Evolutionary conservation across 1,284 basidiomycete genomes (phyloP).

Genomic region (Exobasidium rhododendri): DNA sequence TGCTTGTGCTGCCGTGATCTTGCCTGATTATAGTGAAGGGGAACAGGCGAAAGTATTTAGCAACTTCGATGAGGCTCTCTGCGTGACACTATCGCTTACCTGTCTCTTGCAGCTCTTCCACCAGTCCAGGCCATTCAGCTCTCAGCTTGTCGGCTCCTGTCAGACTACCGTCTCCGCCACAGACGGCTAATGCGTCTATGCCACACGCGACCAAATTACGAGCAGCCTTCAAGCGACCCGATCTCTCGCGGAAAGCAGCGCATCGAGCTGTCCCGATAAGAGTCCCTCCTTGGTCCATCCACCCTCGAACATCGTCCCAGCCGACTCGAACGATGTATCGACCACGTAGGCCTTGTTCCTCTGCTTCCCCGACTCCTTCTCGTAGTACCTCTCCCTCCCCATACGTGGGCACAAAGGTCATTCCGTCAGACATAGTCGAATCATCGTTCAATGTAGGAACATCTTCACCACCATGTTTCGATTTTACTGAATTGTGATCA

Average conservation of each 20-base stretch:
- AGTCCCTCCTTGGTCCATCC: constrained; percentile 85
- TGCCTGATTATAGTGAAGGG: constrained; percentile 57
- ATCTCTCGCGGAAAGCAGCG: constrained; percentile 75
- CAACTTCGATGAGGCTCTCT: background rate
- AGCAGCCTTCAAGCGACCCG: constrained; percentile 82
- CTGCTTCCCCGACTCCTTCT: constrained; percentile 80
- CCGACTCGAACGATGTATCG: constrained; percentile 93
- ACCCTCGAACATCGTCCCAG: constrained; percentile 96
- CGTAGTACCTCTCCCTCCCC: constrained; percentile 84
- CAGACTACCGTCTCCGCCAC: constrained; percentile 92
- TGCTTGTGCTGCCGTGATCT: constrained; percentile 73
- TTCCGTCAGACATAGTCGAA: constrained; percentile 13
- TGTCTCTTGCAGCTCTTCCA: constrained; percentile 67
- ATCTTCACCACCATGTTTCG: background rate
- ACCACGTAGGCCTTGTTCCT: constrained; percentile 66
- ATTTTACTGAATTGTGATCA: background rate
- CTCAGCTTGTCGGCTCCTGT: constrained; percentile 93
- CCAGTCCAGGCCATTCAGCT: constrained; percentile 83
- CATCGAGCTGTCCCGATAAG: constrained; percentile 94
- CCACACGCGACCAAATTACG: constrained; percentile 90
- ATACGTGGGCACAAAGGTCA: constrained; percentile 68
- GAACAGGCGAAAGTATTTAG: background rate
- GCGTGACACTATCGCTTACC: constrained; percentile 58
- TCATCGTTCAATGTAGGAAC: background rate
- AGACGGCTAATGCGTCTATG: constrained; percentile 93